A percentile compares a stretch with the other conserved stretches of the same genome.
phyloP scores from a whole-genome alignment of 2,329 filamentous ascomycete genomes.

The Colletotrichum sidae region DNA sequence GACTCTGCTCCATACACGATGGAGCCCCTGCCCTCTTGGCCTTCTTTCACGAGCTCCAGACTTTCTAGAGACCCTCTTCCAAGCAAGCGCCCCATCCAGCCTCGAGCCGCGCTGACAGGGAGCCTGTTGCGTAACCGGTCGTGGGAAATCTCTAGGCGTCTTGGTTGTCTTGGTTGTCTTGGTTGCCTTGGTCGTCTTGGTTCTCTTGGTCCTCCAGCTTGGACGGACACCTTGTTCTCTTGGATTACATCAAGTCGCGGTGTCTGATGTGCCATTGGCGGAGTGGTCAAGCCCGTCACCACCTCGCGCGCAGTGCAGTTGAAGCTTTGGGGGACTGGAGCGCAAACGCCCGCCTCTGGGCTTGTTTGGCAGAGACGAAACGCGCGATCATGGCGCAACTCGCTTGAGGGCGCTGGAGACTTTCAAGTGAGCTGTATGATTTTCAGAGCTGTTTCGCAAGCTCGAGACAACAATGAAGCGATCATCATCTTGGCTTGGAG shows the following conservation, averaged over 20 bases:
- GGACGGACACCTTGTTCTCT: slow-evolving; percentile 20
- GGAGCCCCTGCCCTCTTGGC: slow-evolving; percentile 30
- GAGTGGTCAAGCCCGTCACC: slow-evolving; percentile 22
- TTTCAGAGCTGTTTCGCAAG: not conserved
- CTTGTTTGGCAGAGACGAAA: slow-evolving; percentile 8
- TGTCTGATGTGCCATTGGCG: slow-evolving; percentile 18
- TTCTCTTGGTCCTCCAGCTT: slow-evolving; percentile 25
- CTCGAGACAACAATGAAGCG: slow-evolving; percentile 26
- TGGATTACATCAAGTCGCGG: slow-evolving; percentile 36
- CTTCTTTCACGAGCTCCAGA: slow-evolving; percentile 27
- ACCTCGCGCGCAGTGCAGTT: slow-evolving; percentile 11
- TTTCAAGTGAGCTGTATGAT: not conserved
- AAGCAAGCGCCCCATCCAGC: slow-evolving; percentile 1
- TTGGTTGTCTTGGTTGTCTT: slow-evolving; percentile 23
- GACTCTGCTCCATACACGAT: slow-evolving; percentile 28
- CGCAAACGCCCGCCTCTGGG: not conserved
- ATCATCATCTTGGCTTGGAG: slow-evolving; percentile 15
- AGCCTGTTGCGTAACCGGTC: slow-evolving; percentile 12
- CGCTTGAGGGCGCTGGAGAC: not conserved
- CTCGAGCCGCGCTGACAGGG: slow-evolving; percentile 13
- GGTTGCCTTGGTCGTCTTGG: slow-evolving; percentile 10
- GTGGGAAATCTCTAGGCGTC: slow-evolving; percentile 29
- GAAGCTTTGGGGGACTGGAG: not conserved
- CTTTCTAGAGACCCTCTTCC: slow-evolving; percentile 16
- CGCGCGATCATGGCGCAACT: slow-evolving; percentile 20